Base-by-base conservation (phyloP, 768 basidiomycete species). In the Daedaleopsis sinensis region DNA sequence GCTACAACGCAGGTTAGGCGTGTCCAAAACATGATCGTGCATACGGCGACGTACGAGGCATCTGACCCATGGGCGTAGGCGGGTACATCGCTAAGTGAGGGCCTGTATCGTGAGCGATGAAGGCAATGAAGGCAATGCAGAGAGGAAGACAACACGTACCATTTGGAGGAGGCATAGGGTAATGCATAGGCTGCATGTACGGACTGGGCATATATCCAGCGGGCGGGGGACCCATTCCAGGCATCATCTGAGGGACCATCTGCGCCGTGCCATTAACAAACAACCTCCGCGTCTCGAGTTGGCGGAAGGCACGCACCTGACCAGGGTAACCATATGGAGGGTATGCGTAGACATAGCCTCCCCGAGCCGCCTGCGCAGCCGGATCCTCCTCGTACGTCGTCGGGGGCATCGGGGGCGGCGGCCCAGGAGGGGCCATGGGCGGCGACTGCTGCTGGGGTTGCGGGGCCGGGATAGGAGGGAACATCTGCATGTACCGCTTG, bases 121-220 rank as follows among this genome's bases (percentile, higher is more conserved):
- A 32, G 7, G 27, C 7, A 32, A 32, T n/a, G n/a, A n/a, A n/a
- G n/a, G n/a, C n/a, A n/a, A n/a, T n/a, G n/a, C 27, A 32, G 12
- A 54, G 23, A 47, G 27, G 56, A 12, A 44, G 35, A 54, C 53
- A 51, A 8, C 44, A 51, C 78, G 77, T 66, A 83, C 90, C 89
- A 73, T 88, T 91, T 59, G 91, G 77, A 21, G 85, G 90, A 83
- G 93, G 91, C 62, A 87, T 89, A 36, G 90, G 90, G 73, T 93
- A 94, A 16, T 83, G 87, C 87, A 94, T 93, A 47, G 82, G 90
- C 72, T 88, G 91, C 88, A 94, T 91, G 69, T 88, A 93, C 3
- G 87, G 92, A 13, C 81, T 81, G 59, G 86, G 88, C 76, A 93
- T 91, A 72, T 90, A 94, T 52, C 85, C 80, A 37, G 90, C 91